phyloP scores from a whole-genome alignment of 2,329 filamentous ascomycete genomes.

The Ceratocystiopsis sp. region DNA sequence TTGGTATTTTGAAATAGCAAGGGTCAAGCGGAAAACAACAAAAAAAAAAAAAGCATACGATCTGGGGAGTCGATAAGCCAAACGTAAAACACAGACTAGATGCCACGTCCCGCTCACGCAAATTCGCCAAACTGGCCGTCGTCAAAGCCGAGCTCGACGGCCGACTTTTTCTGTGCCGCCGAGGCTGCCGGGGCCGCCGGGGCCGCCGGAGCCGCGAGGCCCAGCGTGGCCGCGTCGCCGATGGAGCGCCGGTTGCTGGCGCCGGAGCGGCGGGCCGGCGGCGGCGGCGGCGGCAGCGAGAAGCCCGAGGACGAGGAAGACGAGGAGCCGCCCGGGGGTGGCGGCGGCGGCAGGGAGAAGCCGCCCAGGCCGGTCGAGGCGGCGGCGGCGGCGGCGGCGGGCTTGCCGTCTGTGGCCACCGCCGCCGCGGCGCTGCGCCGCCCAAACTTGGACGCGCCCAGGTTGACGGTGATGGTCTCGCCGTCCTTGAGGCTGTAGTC shows the following conservation, averaged over 20 bases:
- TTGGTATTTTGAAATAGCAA: not conserved
- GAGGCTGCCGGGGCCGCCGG: slow-evolving; percentile 9
- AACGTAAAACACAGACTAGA: not conserved
- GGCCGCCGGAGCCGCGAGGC: slow-evolving; percentile 1
- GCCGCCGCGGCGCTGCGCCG: slow-evolving; percentile 23
- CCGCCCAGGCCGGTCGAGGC: slow-evolving; percentile 20
- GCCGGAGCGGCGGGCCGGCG: slow-evolving; percentile 44
- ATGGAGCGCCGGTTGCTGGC: slow-evolving; percentile 14
- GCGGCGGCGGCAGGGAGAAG: slow-evolving; percentile 62
- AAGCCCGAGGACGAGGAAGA: slow-evolving; percentile 25
- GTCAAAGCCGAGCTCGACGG: slow-evolving; percentile 55
- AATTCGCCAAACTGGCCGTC: slow-evolving; percentile 84
- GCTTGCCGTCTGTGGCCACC: slow-evolving; percentile 11
- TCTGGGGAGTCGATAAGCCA: not conserved
- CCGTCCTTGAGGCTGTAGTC: slow-evolving; percentile 81
- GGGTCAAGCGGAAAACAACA: no score
- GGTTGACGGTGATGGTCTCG: slow-evolving; percentile 71
- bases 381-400: slow-evolving; percentile 41
- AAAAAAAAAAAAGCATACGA: not conserved
- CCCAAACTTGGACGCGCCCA: slow-evolving; percentile 38
- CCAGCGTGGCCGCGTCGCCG: slow-evolving; percentile 5
- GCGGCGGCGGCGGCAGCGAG: slow-evolving; percentile 27
- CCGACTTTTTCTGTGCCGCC: slow-evolving; percentile 32
- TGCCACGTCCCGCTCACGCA: slow-evolving; percentile 20
- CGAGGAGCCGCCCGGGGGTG: no score